These are phyloP conservation scores for Trichoderma orchidacearum DNA, from an alignment of 495 filamentous ascomycete genomes.

Conservation along the genomic window DNA sequence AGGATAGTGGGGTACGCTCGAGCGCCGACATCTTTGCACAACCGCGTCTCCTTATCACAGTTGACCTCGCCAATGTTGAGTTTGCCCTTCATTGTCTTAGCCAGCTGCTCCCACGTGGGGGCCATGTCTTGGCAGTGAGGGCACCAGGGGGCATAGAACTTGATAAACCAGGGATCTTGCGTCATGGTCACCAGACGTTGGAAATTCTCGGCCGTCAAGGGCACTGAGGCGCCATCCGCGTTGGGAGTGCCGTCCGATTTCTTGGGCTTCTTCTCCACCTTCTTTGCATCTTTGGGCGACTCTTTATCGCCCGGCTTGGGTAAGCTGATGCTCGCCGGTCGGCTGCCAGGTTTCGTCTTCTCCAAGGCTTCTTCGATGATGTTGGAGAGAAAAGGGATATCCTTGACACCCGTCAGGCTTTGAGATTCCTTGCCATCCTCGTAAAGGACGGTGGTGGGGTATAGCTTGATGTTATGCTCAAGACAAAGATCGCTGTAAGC, in stretches of 20 bases:
- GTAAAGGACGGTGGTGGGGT: slow-evolving; percentile 66
- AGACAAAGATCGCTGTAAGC: slow-evolving; percentile 63
- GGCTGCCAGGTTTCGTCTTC: slow-evolving; percentile 61
- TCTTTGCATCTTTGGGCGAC: slow-evolving; percentile 1
- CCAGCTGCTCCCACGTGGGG: slow-evolving; percentile 80
- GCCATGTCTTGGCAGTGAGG: slow-evolving; percentile 86
- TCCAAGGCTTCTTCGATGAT: slow-evolving; percentile 72
- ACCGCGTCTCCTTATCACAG: slow-evolving; percentile 67
- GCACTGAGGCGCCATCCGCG: slow-evolving; percentile 54
- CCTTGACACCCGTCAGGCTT: slow-evolving; percentile 42
- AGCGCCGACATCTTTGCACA: slow-evolving; percentile 81
- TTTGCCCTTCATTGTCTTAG: slow-evolving; percentile 71
- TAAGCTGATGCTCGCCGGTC: slow-evolving; percentile 37
- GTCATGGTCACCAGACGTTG: slow-evolving; percentile 74
- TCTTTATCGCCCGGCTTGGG: slow-evolving; percentile 22
- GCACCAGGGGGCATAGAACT: slow-evolving; percentile 98
- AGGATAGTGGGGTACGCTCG: slow-evolving; percentile 75
- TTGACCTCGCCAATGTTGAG: slow-evolving; percentile 95
- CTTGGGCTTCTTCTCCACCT: slow-evolving; percentile 6
- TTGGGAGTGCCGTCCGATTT: slow-evolving; percentile 50
- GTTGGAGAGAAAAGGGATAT: slow-evolving; percentile 44
- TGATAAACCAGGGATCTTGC: slow-evolving; percentile 92
- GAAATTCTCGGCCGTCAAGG: slow-evolving; percentile 75
- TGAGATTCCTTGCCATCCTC: slow-evolving; percentile 63
- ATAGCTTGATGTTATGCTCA: slow-evolving; percentile 48